Percentiles rank a stretch among this genome's conserved stretches.
These are phyloP conservation scores for Fusarium sp. DNA, from an alignment of 2,329 filamentous ascomycete species.

Conservation along the genomic window DNA sequence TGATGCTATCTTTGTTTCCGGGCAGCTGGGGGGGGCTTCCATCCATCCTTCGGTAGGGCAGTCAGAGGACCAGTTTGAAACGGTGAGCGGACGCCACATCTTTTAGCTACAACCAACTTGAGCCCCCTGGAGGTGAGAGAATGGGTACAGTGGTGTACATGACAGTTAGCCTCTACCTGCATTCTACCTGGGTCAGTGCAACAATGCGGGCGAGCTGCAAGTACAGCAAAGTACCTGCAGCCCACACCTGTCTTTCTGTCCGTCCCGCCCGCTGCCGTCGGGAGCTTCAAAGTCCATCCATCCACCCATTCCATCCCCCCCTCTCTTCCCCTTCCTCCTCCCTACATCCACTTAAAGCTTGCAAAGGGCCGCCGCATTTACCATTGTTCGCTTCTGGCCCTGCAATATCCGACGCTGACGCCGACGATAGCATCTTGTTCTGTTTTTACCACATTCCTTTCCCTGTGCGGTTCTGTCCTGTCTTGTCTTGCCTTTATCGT, in stretches of 20 bases:
- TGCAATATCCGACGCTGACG: constrained; percentile 21
- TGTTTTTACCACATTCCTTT: constrained; percentile 2
- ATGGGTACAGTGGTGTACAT: constrained; percentile 1
- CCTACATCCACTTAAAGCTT: constrained; percentile 19
- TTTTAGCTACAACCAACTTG: constrained; percentile 9
- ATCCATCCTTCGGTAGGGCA: background rate
- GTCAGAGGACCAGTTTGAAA: constrained; percentile 8
- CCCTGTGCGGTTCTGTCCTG: background rate
- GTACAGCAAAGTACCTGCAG: background rate
- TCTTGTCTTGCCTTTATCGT: constrained; percentile 1
- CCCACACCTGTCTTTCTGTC: constrained; percentile 14
- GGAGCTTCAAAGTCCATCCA: constrained; percentile 12
- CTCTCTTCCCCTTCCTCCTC: constrained; percentile 8
- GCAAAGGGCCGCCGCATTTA: constrained; percentile 12
- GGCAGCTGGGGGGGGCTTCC: background rate
- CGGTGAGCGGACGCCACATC: constrained; percentile 2
- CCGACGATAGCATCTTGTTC: background rate
- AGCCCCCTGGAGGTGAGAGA: constrained; percentile 1
- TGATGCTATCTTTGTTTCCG: constrained; percentile 29
- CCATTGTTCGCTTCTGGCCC: constrained; percentile 13
- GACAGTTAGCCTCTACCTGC: background rate
- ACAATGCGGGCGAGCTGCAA: background rate
- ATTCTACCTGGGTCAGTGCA: background rate
- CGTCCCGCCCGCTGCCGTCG: constrained; percentile 30
- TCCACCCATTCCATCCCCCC: constrained; percentile 18